Percentiles rank a stretch among this genome's conserved stretches.
Evolutionary conservation across 2,329 filamentous ascomycete species (phyloP).

Genomic region (Neonectria hederae): DNA sequence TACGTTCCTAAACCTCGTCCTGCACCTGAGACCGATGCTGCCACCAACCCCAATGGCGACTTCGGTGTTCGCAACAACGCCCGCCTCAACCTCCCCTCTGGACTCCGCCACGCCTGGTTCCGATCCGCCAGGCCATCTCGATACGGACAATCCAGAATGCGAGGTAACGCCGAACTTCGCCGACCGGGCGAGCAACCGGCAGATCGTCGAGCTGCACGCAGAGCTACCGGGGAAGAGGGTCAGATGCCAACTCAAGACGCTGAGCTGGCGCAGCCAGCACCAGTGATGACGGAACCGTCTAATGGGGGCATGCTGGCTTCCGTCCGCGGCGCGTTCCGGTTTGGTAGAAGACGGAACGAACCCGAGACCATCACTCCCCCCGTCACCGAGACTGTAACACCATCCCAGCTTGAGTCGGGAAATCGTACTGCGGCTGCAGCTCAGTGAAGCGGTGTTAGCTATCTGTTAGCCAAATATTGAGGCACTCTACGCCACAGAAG

Average conservation of each 20-base stretch:
- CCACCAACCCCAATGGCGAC: conserved; percentile 34
- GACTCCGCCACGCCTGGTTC: conserved; percentile 53
- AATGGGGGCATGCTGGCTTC: conserved; percentile 44
- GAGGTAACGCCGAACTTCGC: conserved; percentile 5
- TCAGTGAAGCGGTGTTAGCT: conserved; percentile 22
- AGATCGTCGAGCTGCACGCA: conserved; percentile 18
- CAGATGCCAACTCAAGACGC: conserved; percentile 17
- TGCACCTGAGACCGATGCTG: conserved; percentile 50
- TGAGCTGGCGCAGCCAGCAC: conserved; percentile 23
- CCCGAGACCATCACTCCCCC: conserved; percentile 28
- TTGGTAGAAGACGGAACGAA: conserved; percentile 43
- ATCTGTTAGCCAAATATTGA: conserved; percentile 16
- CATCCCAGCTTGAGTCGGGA: conserved; percentile 59
- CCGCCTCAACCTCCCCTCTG: conserved; percentile 60
- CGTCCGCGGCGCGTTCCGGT: conserved; percentile 46
- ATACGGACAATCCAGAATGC: conserved; percentile 2
- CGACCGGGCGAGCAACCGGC: conserved; percentile 3
- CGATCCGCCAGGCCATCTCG: conserved; percentile 29
- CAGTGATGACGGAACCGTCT: background rate
- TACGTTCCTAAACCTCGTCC: conserved; percentile 91
- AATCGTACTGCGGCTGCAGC: conserved; percentile 41
- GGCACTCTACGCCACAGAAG: background rate
- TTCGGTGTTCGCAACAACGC: conserved; percentile 52
- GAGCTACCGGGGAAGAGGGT: background rate
- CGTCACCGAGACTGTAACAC: conserved; percentile 47